Evolutionary conservation across 345 rosid species (phyloP).

Genomic region (Heritiera fomes): DNA sequence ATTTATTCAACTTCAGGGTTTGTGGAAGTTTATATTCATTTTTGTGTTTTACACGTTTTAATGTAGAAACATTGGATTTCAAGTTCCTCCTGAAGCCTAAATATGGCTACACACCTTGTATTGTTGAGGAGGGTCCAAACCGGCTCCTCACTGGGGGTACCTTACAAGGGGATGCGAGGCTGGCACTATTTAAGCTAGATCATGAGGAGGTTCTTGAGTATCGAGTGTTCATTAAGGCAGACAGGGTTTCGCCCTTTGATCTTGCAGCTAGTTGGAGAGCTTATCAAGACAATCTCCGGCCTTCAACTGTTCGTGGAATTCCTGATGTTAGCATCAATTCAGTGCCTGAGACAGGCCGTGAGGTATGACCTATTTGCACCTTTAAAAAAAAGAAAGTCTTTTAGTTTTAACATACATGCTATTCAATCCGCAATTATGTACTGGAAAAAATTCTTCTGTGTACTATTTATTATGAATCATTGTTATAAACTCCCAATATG

Average conservation of each 20-base stretch:
- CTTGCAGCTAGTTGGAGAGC: constrained; percentile 99
- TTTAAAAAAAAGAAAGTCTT: background rate
- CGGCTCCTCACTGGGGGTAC: constrained; percentile 71
- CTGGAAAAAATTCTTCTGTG: background rate
- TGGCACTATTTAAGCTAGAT: constrained; percentile 65
- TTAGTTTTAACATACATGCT: background rate
- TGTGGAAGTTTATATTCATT: background rate
- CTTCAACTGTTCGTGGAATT: constrained; percentile 89
- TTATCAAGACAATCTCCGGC: constrained; percentile 87
- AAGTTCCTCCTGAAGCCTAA: constrained; percentile 97
- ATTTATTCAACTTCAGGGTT: background rate
- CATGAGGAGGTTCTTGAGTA: constrained; percentile 77
- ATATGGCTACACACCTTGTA: constrained; percentile 52
- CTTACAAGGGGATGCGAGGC: constrained; percentile 78
- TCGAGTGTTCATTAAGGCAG: constrained; percentile 76
- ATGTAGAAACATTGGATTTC: constrained; percentile 89
- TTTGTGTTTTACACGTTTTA: constrained; percentile 7
- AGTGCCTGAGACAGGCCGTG: constrained; percentile 47
- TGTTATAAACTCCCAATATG: background rate
- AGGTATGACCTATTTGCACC: constrained; percentile 44
- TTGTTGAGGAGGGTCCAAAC: constrained; percentile 89
- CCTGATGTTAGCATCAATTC: constrained; percentile 96
- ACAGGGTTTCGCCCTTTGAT: constrained; percentile 94
- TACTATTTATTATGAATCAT: background rate
- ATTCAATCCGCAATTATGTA: background rate